Evolutionary conservation across 2,329 filamentous ascomycete genomes (phyloP).

Genomic region (Venturia pyrina): DNA sequence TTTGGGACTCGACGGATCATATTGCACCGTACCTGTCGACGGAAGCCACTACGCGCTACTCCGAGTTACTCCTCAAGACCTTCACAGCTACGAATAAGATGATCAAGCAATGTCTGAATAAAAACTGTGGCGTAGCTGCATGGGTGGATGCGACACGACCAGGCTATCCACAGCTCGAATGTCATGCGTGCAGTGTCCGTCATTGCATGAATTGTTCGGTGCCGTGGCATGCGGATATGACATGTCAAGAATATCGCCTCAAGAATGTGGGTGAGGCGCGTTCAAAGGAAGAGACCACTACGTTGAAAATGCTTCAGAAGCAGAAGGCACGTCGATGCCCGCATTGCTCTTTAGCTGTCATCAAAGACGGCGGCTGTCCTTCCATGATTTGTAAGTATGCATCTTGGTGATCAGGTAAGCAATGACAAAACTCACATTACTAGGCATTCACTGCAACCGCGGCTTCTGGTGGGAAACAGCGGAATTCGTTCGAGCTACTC

Average conservation of each 20-base stretch:
- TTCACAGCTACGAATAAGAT: background rate
- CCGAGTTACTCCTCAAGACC: slow-evolving; percentile 6
- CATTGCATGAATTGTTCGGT: slow-evolving; percentile 8
- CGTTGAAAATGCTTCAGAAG: slow-evolving; percentile 7
- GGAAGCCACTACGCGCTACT: slow-evolving; percentile 5
- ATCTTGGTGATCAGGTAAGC: background rate
- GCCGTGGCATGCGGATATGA: slow-evolving; percentile 7
- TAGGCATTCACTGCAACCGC: slow-evolving; percentile 6
- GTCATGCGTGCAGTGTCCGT: slow-evolving; percentile 4
- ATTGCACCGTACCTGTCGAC: background rate
- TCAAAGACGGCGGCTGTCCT: slow-evolving; percentile 12
- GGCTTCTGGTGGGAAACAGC: slow-evolving; percentile 10
- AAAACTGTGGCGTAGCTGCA: background rate
- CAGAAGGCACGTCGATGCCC: slow-evolving; percentile 11
- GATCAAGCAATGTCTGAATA: slow-evolving; percentile 6
- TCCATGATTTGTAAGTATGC: slow-evolving; percentile 5
- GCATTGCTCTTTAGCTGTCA: slow-evolving; percentile 10
- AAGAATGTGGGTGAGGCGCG: background rate
- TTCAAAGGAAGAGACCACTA: slow-evolving; percentile 1
- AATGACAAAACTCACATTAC: background rate
- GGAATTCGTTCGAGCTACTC: background rate
- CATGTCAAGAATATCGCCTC: slow-evolving; percentile 10
- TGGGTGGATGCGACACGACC: background rate
- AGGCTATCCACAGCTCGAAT: slow-evolving; percentile 9
- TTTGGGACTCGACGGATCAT: slow-evolving; percentile 6